Conservation (phyloP, 768 basidiomycete species). For the Pleurotus platypus region DNA sequence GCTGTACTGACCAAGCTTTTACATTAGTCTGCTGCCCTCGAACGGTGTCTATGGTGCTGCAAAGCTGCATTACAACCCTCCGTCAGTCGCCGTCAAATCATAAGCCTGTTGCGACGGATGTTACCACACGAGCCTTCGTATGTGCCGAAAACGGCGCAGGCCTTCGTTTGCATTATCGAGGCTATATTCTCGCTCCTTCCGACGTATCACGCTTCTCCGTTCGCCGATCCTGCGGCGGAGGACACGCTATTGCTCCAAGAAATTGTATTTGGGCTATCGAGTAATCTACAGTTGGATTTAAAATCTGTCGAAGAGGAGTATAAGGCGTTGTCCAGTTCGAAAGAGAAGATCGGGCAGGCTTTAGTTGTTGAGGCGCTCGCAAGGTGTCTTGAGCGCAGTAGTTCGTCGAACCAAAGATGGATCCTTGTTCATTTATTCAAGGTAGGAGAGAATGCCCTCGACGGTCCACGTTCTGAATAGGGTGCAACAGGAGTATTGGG, state of each 20-base stretch:
- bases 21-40: conserved; percentile 40
- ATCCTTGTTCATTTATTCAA: conserved; percentile 45
- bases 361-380: conserved; percentile 46
- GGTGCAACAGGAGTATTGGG: conserved; percentile 47
- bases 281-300: conserved; percentile 43
- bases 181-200: conserved; percentile 50
- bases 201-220: conserved; percentile 25
- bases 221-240: conserved; percentile 17
- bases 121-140: conserved; percentile 41
- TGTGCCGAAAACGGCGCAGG: conserved; percentile 34
- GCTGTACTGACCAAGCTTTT: neutral
- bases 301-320: conserved; percentile 49
- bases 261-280: conserved; percentile 40
- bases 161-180: conserved; percentile 50
- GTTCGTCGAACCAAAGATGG: conserved; percentile 43
- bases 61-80: conserved; percentile 49
- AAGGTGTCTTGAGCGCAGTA: conserved; percentile 47
- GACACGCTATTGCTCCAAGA: conserved; percentile 36
- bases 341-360: conserved; percentile 33
- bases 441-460: conserved; percentile 27
- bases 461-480: neutral
- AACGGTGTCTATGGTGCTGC: conserved; percentile 70
- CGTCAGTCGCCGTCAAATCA: conserved; percentile 37
- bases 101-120: conserved; percentile 46
- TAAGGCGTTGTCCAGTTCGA: conserved; percentile 31